These are phyloP conservation scores for Drechslerella coelobrocha DNA, from an alignment of 2,329 filamentous ascomycete species.

Conservation along the genomic window DNA sequence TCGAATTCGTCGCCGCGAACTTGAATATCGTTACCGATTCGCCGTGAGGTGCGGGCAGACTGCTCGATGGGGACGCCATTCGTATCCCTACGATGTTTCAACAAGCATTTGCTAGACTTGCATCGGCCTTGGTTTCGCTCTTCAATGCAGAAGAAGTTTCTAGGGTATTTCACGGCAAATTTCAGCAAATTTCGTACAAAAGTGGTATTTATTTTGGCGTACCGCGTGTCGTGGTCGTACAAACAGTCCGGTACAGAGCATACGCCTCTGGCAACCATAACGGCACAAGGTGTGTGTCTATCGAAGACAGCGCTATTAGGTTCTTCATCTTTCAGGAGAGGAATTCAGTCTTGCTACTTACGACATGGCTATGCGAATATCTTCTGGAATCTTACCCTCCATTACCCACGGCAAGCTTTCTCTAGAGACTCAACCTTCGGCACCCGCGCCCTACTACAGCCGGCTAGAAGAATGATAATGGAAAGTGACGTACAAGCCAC, in stretches of 20 bases:
- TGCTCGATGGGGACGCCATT: slow-evolving; percentile 1
- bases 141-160: slow-evolving; percentile 8
- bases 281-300: slow-evolving; percentile 18
- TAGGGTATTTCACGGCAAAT: not conserved
- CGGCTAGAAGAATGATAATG: not conserved
- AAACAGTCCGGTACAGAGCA: slow-evolving; percentile 11
- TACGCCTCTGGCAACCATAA: slow-evolving; percentile 22
- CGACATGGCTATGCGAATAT: slow-evolving; percentile 32
- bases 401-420: not conserved
- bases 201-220: no score
- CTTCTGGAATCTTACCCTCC: slow-evolving; percentile 12
- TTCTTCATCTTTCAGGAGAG: no score
- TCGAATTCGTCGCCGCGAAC: not conserved
- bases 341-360: not conserved
- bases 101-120: slow-evolving; percentile 6
- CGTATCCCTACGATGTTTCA: slow-evolving; percentile 8
- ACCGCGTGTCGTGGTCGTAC: slow-evolving; percentile 24
- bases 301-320: not conserved
- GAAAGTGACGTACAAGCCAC: not conserved
- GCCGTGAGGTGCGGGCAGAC: not conserved
- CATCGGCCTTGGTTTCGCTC: slow-evolving; percentile 8
- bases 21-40: not conserved
- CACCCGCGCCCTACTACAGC: no score
- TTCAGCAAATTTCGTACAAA: no score
- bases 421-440: no score